Percentiles rank a stretch among this genome's conserved stretches.
Conservation (phyloP, 441 rosid species). For the Melianthus villosus region DNA sequence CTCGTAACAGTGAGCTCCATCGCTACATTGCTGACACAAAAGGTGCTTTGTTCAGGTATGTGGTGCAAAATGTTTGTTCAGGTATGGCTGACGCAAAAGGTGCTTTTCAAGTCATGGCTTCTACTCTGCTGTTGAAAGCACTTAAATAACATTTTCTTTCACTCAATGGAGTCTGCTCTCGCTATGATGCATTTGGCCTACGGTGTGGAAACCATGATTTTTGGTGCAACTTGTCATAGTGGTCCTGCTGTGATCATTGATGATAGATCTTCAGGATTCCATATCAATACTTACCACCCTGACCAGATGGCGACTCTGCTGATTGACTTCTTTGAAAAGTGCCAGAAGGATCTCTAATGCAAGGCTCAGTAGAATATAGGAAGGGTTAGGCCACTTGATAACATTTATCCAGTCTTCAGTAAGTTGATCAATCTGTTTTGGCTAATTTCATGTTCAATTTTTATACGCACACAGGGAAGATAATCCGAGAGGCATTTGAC, state of each 20-base stretch:
- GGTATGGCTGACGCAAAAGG: too few relatives aligned
- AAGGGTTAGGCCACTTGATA: slow-evolving; percentile 32
- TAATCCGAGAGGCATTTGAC: slow-evolving; percentile 81
- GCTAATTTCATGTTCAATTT: not conserved
- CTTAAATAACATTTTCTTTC: too few relatives aligned
- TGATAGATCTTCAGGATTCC: slow-evolving; percentile 70
- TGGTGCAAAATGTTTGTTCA: too few relatives aligned
- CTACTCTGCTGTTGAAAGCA: too few relatives aligned
- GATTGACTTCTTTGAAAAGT: slow-evolving; percentile 62
- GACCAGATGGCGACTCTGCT: slow-evolving; percentile 61
- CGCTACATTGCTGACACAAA: slow-evolving; percentile 65
- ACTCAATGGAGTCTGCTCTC: too few relatives aligned
- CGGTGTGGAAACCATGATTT: slow-evolving; percentile 88
- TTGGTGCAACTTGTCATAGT: slow-evolving; percentile 88
- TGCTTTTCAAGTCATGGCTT: too few relatives aligned
- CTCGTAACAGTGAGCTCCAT: slow-evolving; percentile 76
- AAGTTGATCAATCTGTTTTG: too few relatives aligned
- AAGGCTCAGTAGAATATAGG: slow-evolving; percentile 62
- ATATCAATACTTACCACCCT: slow-evolving; percentile 88
- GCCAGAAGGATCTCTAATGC: slow-evolving; percentile 55
- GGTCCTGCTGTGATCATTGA: slow-evolving; percentile 94
- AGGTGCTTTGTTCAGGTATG: slow-evolving; percentile 93
- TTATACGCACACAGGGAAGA: slow-evolving; percentile 68
- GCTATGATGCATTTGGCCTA: slow-evolving; percentile 80
- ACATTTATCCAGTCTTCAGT: not conserved